Base-by-base conservation (phyloP, 768 basidiomycete genomes). In the Dioszegia crocea region DNA sequence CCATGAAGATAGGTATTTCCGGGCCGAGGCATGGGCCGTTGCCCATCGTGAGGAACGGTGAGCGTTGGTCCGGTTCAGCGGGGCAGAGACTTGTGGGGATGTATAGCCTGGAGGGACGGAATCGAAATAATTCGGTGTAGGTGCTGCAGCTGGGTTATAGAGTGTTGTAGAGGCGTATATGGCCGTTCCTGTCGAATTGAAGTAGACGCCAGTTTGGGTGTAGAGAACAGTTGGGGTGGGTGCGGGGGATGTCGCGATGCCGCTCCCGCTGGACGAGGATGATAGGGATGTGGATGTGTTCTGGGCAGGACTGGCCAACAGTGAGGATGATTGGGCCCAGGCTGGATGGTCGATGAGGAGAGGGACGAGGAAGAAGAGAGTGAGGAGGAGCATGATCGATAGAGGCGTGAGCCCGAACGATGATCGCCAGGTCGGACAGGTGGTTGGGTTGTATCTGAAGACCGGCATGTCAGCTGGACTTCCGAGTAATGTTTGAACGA, bases 1-100 rank as follows among this genome's bases (percentile, higher is more conserved):
- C 60, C 84, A 77, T 55, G 83, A 80, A 27, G 63, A 47, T 17
- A 87, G 78, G 50, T 65, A 67, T 0, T 36, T 53, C 27, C 60
- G 39, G 2, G 78, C 79, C 14, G 68, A 66, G 0, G 21, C 27
- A 27, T 77, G 70, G 1, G 77, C 77, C 1, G 55, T 49, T 2
- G 58, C 53, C 78, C 78, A 79, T 38, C 30, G 17, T 2, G 56
- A 23, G 1, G 64, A 63, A 21, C 26, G 29, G 33, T 61, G 23
- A 21, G 23, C 8, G 6, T n/a, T 31, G 8, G 24, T 29, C 21
- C 31, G n/a, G 33, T 52, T 40, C 16, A 39, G 1, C 6, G 66
- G 66, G 24, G 57, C 57, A 5, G 56, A 36, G 50, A 62, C 39
- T 33, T 57, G 48, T 12, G 50, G 56, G 23, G 66, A 50, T 23